Conservation (phyloP, 1,284 basidiomycete genomes). For the Leccinum solheimii region DNA sequence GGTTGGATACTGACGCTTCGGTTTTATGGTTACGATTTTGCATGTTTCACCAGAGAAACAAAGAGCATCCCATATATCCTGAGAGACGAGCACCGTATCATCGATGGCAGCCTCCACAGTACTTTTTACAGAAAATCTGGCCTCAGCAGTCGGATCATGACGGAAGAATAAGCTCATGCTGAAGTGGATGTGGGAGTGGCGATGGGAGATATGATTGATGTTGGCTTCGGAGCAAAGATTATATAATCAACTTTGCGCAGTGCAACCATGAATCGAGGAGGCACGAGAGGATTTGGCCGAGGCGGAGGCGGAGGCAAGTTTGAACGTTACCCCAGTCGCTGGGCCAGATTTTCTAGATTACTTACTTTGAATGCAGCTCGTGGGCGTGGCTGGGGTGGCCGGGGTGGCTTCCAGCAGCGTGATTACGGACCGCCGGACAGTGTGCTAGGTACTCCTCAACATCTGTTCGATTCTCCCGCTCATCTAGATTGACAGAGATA, state of each 20-base stretch:
- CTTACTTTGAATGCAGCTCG: constrained; percentile 37
- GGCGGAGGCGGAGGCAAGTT: constrained; percentile 45
- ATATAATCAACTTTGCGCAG: constrained; percentile 12
- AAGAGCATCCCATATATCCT: constrained; percentile 36
- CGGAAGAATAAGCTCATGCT: constrained; percentile 37
- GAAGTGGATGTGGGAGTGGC: not conserved
- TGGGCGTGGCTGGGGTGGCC: constrained; percentile 40
- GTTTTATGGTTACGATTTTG: constrained; percentile 22
- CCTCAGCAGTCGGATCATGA: constrained; percentile 21
- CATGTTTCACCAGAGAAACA: constrained; percentile 19
- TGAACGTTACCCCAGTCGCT: not conserved
- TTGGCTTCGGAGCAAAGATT: constrained; percentile 6
- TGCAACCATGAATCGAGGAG: constrained; percentile 49
- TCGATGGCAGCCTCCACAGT: not conserved
- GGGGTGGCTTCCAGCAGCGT: constrained; percentile 69
- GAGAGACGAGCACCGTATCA: constrained; percentile 33
- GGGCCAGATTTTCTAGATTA: not conserved
- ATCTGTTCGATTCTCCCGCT: constrained; percentile 1
- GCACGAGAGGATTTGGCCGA: constrained; percentile 44
- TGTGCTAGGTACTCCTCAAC: constrained; percentile 62
- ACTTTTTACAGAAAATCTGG: constrained; percentile 24
- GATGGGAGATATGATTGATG: not conserved
- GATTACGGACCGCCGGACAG: constrained; percentile 83
- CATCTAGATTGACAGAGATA: constrained; percentile 57
- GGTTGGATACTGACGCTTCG: constrained; percentile 23